A percentile compares a stretch with the other conserved stretches of the same genome.
phyloP scores from a whole-genome alignment of 2,329 filamentous ascomycete genomes.

The Nothophaeocryptopus gaeumannii region DNA sequence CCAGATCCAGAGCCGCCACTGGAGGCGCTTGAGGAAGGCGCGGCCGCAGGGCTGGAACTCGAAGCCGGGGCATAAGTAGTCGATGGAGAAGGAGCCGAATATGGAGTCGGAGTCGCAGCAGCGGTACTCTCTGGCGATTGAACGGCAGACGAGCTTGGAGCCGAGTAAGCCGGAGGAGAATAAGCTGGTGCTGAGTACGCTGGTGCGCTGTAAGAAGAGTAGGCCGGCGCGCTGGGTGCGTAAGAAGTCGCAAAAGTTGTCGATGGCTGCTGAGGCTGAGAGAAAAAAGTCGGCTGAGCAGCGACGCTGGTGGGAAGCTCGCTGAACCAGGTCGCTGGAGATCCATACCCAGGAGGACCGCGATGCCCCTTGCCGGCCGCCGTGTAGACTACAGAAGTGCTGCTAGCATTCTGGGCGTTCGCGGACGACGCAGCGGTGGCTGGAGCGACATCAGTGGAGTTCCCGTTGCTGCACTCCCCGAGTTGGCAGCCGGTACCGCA shows the following conservation, averaged over 20 bases:
- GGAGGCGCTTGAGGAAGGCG: conserved; percentile 7
- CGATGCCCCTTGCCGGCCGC: conserved; percentile 10
- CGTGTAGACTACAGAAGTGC: conserved; percentile 5
- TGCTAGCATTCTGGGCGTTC: conserved; percentile 6
- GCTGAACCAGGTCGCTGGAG: background rate
- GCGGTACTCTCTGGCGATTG: background rate
- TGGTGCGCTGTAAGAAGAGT: background rate
- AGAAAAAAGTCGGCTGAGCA: conserved; percentile 4
- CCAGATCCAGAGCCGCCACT: conserved; percentile 8
- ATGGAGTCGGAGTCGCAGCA: conserved; percentile 5
- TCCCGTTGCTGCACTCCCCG: conserved; percentile 16
- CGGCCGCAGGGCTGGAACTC: conserved; percentile 4
- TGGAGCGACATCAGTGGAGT: conserved; percentile 3
- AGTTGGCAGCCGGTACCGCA: conserved; percentile 30
- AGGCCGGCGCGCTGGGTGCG: too few species aligned
- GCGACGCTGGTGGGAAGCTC: background rate
- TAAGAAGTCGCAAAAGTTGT: conserved; percentile 5
- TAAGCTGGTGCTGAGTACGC: background rate
- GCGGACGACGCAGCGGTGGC: conserved; percentile 1
- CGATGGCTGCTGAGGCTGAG: conserved; percentile 3
- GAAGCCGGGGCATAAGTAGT: conserved; percentile 6
- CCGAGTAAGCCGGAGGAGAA: conserved; percentile 9
- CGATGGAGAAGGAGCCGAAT: conserved; percentile 4
- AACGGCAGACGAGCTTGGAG: conserved; percentile 1
- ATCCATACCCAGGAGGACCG: background rate